Percentiles rank a stretch among this genome's conserved stretches.
Evolutionary conservation across 345 rosid species (phyloP).

Genomic region (Dimocarpus longan): DNA sequence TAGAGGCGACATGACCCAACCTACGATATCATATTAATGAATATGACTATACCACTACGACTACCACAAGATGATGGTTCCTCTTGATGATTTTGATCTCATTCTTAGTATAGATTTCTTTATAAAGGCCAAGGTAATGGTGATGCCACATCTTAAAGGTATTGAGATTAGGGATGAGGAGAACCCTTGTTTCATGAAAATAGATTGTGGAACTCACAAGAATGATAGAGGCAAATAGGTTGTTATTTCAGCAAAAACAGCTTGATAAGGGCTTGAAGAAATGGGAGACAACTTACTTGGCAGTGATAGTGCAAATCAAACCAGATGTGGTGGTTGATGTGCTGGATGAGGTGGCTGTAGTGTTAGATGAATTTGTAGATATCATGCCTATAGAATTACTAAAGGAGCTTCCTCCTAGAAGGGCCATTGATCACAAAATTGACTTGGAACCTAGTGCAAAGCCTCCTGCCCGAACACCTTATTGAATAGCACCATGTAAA

Average conservation of each 20-base stretch:
- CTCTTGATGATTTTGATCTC: too few relatives aligned
- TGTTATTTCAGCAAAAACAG: neutral
- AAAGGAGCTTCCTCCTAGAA: neutral
- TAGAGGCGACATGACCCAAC: too few relatives aligned
- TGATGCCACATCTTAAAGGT: too few relatives aligned
- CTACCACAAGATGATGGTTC: too few relatives aligned
- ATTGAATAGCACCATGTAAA: neutral
- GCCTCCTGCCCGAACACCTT: neutral
- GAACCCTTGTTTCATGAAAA: too few relatives aligned
- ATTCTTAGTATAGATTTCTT: too few relatives aligned
- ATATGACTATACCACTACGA: too few relatives aligned
- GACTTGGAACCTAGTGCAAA: neutral
- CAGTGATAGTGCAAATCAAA: neutral
- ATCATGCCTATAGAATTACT: neutral
- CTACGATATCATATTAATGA: too few relatives aligned
- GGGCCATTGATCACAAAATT: neutral
- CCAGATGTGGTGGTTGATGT: neutral
- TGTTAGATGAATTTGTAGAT: neutral
- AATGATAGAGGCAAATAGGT: neutral
- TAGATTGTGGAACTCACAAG: too few relatives aligned
- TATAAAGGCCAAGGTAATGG: too few relatives aligned
- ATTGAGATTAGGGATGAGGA: too few relatives aligned
- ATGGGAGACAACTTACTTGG: neutral
- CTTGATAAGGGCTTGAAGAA: neutral
- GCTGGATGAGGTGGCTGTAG: neutral